Conservation (phyloP, 2,329 filamentous ascomycete species). For the Trichoderma breve region DNA sequence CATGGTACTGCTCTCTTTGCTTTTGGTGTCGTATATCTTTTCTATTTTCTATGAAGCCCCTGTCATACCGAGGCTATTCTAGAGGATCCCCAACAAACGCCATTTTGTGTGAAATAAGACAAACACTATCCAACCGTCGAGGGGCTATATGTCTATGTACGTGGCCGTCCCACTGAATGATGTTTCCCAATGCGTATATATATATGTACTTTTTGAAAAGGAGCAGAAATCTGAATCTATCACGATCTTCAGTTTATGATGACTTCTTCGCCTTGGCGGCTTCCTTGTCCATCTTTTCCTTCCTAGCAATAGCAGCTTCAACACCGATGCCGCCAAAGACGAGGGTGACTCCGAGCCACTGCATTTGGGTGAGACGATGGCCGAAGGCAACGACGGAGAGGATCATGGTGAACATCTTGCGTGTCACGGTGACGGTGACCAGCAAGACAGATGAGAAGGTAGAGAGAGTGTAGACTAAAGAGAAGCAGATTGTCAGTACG, state of each 20-base stretch:
- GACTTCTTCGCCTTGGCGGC: conserved; percentile 52
- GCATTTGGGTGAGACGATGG: conserved; percentile 79
- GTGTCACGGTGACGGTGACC: conserved; percentile 93
- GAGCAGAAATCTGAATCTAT: not conserved
- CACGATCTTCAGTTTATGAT: conserved; percentile 20
- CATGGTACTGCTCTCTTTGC: too few relatives aligned
- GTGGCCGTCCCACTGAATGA: not conserved
- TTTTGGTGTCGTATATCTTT: not conserved
- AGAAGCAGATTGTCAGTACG: not conserved
- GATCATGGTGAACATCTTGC: conserved; percentile 99
- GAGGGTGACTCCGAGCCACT: conserved; percentile 87
- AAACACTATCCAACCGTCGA: not conserved
- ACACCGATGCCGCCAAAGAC: conserved; percentile 96
- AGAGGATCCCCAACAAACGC: conserved; percentile 1
- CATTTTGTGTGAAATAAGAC: not conserved
- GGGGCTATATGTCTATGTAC: conserved; percentile 8
- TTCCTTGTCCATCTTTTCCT: conserved; percentile 82
- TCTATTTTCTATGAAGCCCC: not conserved
- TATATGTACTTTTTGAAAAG: conserved; percentile 11
- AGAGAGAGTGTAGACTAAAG: conserved; percentile 78
- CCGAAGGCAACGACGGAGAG: conserved; percentile 93
- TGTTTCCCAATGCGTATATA: not conserved
- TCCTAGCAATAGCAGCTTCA: conserved; percentile 76
- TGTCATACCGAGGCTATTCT: not conserved
- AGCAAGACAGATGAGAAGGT: conserved; percentile 89